Conservation (phyloP, 2,329 filamentous ascomycete species). For the Colletotrichum spaethianum region DNA sequence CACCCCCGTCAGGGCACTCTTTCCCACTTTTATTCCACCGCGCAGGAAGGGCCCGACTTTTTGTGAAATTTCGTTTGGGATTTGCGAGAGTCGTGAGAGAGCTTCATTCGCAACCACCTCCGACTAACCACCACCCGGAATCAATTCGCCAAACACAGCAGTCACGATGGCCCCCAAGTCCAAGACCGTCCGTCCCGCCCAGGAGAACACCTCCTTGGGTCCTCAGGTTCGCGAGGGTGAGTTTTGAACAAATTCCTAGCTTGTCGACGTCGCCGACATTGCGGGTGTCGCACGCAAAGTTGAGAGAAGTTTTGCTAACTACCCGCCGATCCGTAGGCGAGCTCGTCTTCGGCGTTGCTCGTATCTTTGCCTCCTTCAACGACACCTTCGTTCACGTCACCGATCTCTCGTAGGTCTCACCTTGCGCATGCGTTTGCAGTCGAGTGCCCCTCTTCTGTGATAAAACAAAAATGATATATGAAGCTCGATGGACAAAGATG, state of each 20-base stretch:
- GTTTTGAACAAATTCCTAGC: slow-evolving; percentile 57
- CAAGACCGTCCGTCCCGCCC: slow-evolving; percentile 88
- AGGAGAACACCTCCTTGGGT: slow-evolving; percentile 99
- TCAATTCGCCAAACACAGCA: slow-evolving; percentile 48
- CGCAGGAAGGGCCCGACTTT: background rate
- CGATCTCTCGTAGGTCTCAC: slow-evolving; percentile 86
- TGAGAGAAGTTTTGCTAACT: slow-evolving; percentile 45
- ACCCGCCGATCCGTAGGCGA: slow-evolving; percentile 73
- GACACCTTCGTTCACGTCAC: slow-evolving; percentile 98
- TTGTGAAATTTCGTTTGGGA: slow-evolving; percentile 36
- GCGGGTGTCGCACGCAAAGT: slow-evolving; percentile 88
- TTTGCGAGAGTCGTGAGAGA: slow-evolving; percentile 12
- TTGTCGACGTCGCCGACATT: background rate
- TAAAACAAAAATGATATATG: background rate
- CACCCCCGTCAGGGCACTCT: slow-evolving; percentile 27
- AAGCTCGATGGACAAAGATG: slow-evolving; percentile 50
- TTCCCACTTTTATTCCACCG: slow-evolving; percentile 28
- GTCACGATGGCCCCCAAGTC: slow-evolving; percentile 83
- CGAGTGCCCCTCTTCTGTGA: background rate
- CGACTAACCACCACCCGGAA: slow-evolving; percentile 47
- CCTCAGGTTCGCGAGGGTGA: slow-evolving; percentile 96
- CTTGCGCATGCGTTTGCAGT: slow-evolving; percentile 9
- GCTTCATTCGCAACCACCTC: slow-evolving; percentile 26
- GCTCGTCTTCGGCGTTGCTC: slow-evolving; percentile 97
- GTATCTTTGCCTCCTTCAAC: slow-evolving; percentile 97